Evolutionary conservation across 495 filamentous ascomycete genomes (phyloP), one percentile per base, ranked within the genome.

Genomic region (Xylaria grammica): DNA sequence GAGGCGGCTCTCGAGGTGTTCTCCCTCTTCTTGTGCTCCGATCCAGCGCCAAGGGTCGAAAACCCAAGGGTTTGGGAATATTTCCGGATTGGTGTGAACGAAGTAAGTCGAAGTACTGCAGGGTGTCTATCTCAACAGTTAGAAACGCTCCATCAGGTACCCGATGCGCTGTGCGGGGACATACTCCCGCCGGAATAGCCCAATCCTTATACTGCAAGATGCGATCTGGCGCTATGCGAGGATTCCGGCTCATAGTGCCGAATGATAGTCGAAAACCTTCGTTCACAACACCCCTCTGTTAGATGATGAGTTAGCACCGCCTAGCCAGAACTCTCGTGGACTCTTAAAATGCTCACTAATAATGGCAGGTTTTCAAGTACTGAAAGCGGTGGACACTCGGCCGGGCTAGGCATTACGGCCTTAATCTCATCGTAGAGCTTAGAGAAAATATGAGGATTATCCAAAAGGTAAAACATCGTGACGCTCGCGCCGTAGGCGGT

Each of bases 401-500:
- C 29, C 22, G 48, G 22, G 20, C 29, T 17, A 29, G 48, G 24
- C 48, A 51, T 51, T 3, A 54, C 50, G 1, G 7, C 9, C 13
- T 24, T 36, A 6, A 55, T 13, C 9, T 38, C 52, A 3, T 22
- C 34, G 42, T 20, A 45, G 6, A 45, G 3, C 13, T 20, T 20
- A 20, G 2, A 19, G 1, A 20, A 11, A 1, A 26, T 30, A 7
- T 55, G 59, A 4, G 69, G 72, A 63, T 74, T 73, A 0, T 68
- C 68, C 22, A 74, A 29, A 0, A 73, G 54, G 55, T 73, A 71
- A 54, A 63, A 74, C 4, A 63, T 66, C 1, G 57, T 68, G 22
- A 69, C 60, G 26, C 51, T 61, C n/a, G 73, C 46, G 6, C 59
- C 63, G n/a, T 53, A 27, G 4, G 62, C 65, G 4, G 74, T 73